Percentiles rank a stretch among this genome's conserved stretches.
Evolutionary conservation across 2,329 filamentous ascomycete species (phyloP).

Genomic region (Cladosporium phlei): DNA sequence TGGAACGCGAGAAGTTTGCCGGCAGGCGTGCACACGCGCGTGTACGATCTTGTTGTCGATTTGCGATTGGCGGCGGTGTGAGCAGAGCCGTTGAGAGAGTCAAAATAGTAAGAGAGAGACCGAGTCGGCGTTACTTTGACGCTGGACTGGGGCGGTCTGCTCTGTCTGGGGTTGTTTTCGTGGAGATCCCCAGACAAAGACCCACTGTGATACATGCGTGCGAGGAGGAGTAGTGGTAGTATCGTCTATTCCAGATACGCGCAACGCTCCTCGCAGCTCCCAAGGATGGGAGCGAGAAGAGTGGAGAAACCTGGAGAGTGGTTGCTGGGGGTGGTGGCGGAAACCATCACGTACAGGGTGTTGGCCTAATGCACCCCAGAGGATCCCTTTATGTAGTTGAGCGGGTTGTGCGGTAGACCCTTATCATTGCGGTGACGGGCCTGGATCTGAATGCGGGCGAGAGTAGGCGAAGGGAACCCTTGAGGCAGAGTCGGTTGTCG

Average conservation of each 20-base stretch:
- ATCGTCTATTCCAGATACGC: slow-evolving; percentile 3
- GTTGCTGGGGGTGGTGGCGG: too few relatives aligned
- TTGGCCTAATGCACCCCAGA: slow-evolving; percentile 12
- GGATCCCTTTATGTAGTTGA: slow-evolving; percentile 8
- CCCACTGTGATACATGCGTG: slow-evolving; percentile 8
- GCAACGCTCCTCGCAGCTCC: too few relatives aligned
- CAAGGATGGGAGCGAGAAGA: not conserved
- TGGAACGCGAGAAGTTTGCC: not conserved
- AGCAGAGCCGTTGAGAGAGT: slow-evolving; percentile 8
- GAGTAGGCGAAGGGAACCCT: too few relatives aligned
- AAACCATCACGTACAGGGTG: too few relatives aligned
- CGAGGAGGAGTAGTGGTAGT: too few relatives aligned
- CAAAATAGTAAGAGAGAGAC: too few relatives aligned
- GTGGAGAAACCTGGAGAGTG: slow-evolving; percentile 13
- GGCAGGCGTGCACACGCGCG: too few relatives aligned
- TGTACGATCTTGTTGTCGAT: not conserved
- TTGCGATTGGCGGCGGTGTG: not conserved
- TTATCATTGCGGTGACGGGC: slow-evolving; percentile 12
- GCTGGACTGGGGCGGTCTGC: slow-evolving; percentile 2
- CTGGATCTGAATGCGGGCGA: slow-evolving; percentile 8
- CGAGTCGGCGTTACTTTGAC: slow-evolving; percentile 9
- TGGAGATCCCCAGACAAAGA: slow-evolving; percentile 13
- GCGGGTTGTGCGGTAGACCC: slow-evolving; percentile 7
- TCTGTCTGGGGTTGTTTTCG: too few relatives aligned
- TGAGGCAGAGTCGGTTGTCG: slow-evolving; percentile 15